Evolutionary conservation across 2,329 filamentous ascomycete genomes (phyloP).

Genomic region (Bipolaris bicolor): DNA sequence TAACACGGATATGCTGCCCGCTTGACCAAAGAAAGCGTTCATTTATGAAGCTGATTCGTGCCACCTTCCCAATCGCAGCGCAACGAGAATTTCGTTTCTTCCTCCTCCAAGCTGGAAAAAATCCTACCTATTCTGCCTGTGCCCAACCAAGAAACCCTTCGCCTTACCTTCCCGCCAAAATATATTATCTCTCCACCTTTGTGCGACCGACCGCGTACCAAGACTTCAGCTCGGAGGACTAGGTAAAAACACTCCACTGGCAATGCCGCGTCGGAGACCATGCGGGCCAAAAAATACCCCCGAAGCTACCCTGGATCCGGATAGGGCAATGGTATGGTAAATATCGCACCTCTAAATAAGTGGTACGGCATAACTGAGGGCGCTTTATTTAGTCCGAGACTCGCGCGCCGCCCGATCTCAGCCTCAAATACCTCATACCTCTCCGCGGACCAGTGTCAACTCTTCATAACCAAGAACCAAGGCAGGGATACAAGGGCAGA

Average conservation of each 20-base stretch:
- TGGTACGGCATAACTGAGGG: neutral
- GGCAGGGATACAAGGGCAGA: neutral
- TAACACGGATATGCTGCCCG: neutral
- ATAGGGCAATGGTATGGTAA: neutral
- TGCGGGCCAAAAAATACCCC: neutral
- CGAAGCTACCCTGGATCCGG: neutral
- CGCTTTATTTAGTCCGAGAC: neutral
- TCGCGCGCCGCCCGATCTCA: too few relatives aligned
- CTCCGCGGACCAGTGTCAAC: too few relatives aligned
- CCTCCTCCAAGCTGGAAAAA: neutral
- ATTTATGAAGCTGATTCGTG: neutral
- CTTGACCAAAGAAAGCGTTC: neutral
- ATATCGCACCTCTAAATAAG: neutral
- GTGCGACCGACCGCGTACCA: neutral
- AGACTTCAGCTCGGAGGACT: neutral
- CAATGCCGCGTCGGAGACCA: neutral
- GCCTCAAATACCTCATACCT: too few relatives aligned
- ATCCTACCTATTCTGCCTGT: neutral
- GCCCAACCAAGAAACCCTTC: neutral
- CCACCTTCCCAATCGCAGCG: neutral
- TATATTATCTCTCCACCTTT: conserved; percentile 1
- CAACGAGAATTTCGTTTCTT: neutral
- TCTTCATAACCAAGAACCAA: too few relatives aligned
- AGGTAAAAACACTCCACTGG: neutral
- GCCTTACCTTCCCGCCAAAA: neutral